Evolutionary conservation across 2,329 filamentous ascomycete genomes (phyloP).

Genomic region (Cladophialophora exuberans): DNA sequence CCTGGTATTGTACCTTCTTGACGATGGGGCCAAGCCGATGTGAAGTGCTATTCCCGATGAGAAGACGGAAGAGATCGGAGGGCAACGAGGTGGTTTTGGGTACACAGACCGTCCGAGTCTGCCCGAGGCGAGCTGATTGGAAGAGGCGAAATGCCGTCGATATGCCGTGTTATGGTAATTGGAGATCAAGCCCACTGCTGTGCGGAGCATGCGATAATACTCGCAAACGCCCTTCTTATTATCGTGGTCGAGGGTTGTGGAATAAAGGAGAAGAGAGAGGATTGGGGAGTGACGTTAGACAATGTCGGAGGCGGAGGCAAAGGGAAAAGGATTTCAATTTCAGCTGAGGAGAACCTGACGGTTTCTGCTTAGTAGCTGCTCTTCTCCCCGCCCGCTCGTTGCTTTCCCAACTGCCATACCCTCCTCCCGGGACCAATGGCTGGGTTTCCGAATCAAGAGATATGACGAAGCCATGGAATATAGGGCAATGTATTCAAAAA

Average conservation of each 20-base stretch:
- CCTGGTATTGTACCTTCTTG: conserved; percentile 29
- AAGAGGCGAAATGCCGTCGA: conserved; percentile 18
- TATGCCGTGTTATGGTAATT: conserved; percentile 23
- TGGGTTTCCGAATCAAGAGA: no score
- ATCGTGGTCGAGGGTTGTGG: conserved; percentile 3
- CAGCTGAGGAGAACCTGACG: conserved; percentile 10
- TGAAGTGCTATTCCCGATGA: conserved; percentile 26
- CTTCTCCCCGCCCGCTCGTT: not conserved
- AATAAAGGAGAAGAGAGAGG: not conserved
- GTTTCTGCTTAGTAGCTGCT: not conserved
- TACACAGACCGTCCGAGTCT: conserved; percentile 21
- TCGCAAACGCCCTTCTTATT: conserved; percentile 22
- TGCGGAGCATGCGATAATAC: conserved; percentile 30
- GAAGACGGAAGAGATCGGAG: conserved; percentile 28
- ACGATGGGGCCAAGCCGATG: conserved; percentile 26
- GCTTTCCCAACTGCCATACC: no score
- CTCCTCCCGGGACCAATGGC: no score
- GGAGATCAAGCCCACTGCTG: conserved; percentile 23
- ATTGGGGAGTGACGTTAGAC: conserved; percentile 8
- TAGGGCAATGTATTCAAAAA: no score
- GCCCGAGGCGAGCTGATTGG: conserved; percentile 28
- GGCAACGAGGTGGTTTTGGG: conserved; percentile 15
- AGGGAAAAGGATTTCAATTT: not conserved
- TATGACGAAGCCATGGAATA: no score
- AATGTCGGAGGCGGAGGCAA: conserved; percentile 10